phyloP scores from a whole-genome alignment of 2,329 filamentous ascomycete species.

The Onygena corvina region DNA sequence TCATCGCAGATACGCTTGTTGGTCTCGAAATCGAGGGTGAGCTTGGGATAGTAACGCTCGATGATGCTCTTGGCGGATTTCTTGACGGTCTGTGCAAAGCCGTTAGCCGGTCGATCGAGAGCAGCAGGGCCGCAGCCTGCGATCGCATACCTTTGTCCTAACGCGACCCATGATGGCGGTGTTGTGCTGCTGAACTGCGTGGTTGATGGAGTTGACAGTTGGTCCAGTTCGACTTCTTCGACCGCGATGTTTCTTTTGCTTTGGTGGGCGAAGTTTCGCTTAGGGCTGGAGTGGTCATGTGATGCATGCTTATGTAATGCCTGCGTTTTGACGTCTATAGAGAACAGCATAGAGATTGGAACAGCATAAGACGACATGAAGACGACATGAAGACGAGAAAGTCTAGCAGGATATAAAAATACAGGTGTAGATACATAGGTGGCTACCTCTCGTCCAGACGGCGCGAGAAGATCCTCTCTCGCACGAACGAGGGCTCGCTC shows the following conservation, averaged over 20 bases:
- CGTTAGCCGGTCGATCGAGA: constrained; percentile 6
- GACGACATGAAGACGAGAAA: background rate
- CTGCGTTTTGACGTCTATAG: no score
- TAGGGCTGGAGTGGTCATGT: background rate
- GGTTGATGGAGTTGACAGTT: constrained; percentile 1
- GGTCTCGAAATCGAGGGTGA: constrained; percentile 99
- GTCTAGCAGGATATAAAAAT: background rate
- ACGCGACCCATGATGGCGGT: constrained; percentile 19
- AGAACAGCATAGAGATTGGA: no score
- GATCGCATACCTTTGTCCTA: constrained; percentile 20
- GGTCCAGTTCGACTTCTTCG: background rate
- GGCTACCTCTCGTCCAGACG: background rate
- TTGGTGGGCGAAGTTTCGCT: constrained; percentile 4
- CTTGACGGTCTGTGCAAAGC: constrained; percentile 51
- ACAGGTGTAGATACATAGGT: constrained; percentile 1
- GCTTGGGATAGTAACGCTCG: constrained; percentile 93
- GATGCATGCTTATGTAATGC: background rate
- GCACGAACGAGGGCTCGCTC: background rate
- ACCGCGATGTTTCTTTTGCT: background rate
- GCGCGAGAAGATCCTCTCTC: background rate
- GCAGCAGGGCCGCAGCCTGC: constrained; percentile 1
- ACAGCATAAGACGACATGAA: no score
- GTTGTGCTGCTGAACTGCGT: constrained; percentile 11
- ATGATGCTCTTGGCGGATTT: constrained; percentile 99
- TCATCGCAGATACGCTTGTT: constrained; percentile 99